Evolutionary conservation across 169 alveolate species (phyloP).

Genomic region (Cryptosporidium parvum): DNA sequence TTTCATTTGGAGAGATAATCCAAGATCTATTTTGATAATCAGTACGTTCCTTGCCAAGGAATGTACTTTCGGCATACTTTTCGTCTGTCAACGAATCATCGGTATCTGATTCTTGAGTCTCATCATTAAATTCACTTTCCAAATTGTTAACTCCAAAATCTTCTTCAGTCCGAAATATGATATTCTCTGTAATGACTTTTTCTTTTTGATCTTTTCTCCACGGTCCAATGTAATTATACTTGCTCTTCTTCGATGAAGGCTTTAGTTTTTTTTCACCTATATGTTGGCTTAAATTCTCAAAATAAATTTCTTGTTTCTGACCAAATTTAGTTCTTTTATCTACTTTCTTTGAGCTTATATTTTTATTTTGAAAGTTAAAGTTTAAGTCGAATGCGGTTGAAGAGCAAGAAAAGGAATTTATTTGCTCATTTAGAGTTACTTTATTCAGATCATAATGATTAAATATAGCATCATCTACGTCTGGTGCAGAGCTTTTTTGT

Average conservation of each 20-base stretch:
- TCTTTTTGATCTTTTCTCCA: conserved; percentile 9
- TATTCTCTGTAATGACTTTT: neutral
- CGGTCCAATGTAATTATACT: conserved; percentile 31
- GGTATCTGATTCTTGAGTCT: neutral
- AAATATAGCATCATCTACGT: neutral
- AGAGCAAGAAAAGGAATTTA: conserved; percentile 20
- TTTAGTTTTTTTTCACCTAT: conserved; percentile 4
- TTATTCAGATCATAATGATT: neutral
- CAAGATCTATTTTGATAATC: conserved; percentile 71
- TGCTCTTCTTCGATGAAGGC: neutral
- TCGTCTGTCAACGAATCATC: neutral
- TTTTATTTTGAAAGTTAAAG: conserved; percentile 29
- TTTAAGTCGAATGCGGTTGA: conserved; percentile 37
- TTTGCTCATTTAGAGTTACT: neutral
- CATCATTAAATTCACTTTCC: neutral
- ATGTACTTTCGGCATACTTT: conserved; percentile 24
- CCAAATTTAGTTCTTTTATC: neutral
- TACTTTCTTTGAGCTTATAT: neutral
- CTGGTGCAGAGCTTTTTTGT: conserved; percentile 14
- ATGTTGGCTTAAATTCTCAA: neutral
- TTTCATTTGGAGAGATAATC: conserved; percentile 62
- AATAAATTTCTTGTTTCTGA: neutral
- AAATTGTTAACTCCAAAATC: neutral
- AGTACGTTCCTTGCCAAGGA: conserved; percentile 39
- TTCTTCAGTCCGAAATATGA: neutral